These are phyloP conservation scores for Tylopilus sp. DNA, from an alignment of 768 basidiomycete species.

Conservation along the genomic window DNA sequence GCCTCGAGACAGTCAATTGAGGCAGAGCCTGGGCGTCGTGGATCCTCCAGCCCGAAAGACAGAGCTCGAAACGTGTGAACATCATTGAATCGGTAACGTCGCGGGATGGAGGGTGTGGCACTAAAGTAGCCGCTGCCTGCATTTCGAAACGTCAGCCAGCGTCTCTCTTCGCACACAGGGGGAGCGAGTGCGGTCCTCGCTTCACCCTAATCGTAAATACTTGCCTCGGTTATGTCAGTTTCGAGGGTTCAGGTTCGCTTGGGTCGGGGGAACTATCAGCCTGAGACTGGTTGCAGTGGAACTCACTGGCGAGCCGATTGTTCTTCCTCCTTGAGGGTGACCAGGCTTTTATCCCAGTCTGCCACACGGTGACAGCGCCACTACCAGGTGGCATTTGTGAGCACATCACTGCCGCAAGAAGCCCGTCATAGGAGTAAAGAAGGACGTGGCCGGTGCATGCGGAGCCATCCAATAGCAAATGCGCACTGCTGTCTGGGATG, in stretches of 20 bases:
- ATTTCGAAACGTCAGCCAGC: not conserved
- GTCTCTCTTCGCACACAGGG: not conserved
- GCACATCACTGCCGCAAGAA: slow-evolving; percentile 25
- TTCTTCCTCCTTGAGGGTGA: not conserved
- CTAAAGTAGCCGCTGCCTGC: not conserved
- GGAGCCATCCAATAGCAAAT: slow-evolving; percentile 11
- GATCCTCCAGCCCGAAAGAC: slow-evolving; percentile 20
- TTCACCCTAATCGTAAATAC: not conserved
- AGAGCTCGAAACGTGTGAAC: slow-evolving; percentile 26
- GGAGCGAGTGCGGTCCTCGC: not conserved
- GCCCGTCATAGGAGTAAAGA: slow-evolving; percentile 14
- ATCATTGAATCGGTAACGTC: slow-evolving; percentile 9
- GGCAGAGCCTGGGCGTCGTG: slow-evolving; percentile 19
- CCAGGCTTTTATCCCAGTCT: slow-evolving; percentile 20
- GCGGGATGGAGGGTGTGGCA: not conserved
- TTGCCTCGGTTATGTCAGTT: not conserved
- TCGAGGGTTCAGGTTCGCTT: not conserved
- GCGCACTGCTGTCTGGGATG: not conserved
- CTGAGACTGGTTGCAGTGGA: slow-evolving; percentile 11
- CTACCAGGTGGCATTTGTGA: slow-evolving; percentile 24
- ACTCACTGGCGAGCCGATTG: slow-evolving; percentile 6
- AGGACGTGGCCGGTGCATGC: slow-evolving; percentile 6
- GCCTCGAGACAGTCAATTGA: slow-evolving; percentile 20
- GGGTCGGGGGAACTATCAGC: slow-evolving; percentile 3
- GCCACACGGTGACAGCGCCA: slow-evolving; percentile 27